Conservation (phyloP, 345 rosid species). For the Lepidium sativum region DNA sequence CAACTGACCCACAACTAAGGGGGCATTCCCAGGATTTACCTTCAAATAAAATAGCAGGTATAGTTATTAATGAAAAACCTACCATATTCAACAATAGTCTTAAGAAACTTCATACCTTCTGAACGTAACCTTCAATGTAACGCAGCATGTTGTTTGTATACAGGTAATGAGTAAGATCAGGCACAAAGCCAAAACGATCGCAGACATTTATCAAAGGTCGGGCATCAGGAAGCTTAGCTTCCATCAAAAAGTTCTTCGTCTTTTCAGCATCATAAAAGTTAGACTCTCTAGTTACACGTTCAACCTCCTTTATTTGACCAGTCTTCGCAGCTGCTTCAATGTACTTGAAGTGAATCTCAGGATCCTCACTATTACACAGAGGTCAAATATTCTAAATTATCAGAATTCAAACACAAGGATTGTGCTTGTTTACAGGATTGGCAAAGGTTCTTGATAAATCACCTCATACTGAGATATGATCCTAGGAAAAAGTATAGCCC, state of each 20-base stretch:
- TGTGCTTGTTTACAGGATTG: conserved; percentile 10
- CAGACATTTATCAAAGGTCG: conserved; percentile 96
- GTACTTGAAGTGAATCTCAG: conserved; percentile 97
- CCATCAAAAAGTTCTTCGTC: conserved; percentile 97
- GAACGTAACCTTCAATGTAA: conserved; percentile 98
- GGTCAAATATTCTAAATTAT: conserved; percentile 3
- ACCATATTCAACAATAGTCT: not conserved
- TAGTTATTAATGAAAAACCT: not conserved
- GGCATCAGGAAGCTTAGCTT: conserved; percentile 99
- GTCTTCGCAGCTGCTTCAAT: conserved; percentile 99
- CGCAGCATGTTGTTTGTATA: conserved; percentile 95
- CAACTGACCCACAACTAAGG: conserved; percentile 86
- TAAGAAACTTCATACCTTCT: conserved; percentile 56
- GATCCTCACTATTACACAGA: conserved; percentile 75
- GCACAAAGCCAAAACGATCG: conserved; percentile 96
- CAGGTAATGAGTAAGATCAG: conserved; percentile 95
- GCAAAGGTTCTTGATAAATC: conserved; percentile 16
- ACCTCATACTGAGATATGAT: conserved; percentile 97
- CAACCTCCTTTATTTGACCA: conserved; percentile 95
- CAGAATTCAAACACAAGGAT: not conserved
- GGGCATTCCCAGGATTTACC: conserved; percentile 99
- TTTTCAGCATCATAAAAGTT: conserved; percentile 95
- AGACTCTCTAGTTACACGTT: conserved; percentile 98
- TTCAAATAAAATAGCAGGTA: conserved; percentile 22
- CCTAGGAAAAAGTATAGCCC: conserved; percentile 98